Conservation (phyloP, 495 filamentous ascomycete species). For the Ascobolus immersus region DNA sequence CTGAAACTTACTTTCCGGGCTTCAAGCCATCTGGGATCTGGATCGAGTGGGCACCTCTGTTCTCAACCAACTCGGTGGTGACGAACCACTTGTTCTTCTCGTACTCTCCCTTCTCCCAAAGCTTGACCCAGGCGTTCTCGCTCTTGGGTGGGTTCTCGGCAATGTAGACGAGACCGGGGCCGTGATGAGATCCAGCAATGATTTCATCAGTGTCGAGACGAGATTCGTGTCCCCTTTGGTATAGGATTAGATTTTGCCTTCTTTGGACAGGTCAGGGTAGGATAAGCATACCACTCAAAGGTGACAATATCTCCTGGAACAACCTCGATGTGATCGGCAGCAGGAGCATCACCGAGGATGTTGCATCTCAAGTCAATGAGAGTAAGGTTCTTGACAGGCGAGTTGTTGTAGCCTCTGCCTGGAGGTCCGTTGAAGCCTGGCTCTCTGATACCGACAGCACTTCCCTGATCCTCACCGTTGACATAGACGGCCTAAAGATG, state of each 20-base stretch:
- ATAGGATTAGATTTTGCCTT: too few species aligned
- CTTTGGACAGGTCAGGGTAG: slow-evolving; percentile 21
- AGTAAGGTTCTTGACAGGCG: slow-evolving; percentile 22
- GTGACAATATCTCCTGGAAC: slow-evolving; percentile 22
- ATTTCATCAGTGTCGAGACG: too few species aligned
- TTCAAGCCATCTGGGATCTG: slow-evolving; percentile 20
- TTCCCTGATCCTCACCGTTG: slow-evolving; percentile 23
- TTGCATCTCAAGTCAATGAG: slow-evolving; percentile 24
- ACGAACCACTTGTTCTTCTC: slow-evolving; percentile 19
- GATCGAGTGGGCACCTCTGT: slow-evolving; percentile 21
- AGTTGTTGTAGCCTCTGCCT: slow-evolving; percentile 21
- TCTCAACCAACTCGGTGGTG: slow-evolving; percentile 18
- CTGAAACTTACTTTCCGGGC: slow-evolving; percentile 18
- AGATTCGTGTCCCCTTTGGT: too few species aligned
- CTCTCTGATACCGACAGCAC: slow-evolving; percentile 18
- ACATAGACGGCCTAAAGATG: slow-evolving; percentile 20
- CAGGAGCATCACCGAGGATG: slow-evolving; percentile 19
- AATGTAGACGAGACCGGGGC: slow-evolving; percentile 27
- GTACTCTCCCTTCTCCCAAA: slow-evolving; percentile 23
- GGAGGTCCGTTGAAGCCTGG: slow-evolving; percentile 20
- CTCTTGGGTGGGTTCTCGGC: slow-evolving; percentile 19
- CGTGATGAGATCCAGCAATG: slow-evolving; percentile 25
- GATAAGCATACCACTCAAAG: slow-evolving; percentile 21
- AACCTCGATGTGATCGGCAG: slow-evolving; percentile 20
- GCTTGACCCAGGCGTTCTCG: slow-evolving; percentile 24